Conservation (phyloP, 2,329 filamentous ascomycete species). For the Trichoderma oligosporum region DNA sequence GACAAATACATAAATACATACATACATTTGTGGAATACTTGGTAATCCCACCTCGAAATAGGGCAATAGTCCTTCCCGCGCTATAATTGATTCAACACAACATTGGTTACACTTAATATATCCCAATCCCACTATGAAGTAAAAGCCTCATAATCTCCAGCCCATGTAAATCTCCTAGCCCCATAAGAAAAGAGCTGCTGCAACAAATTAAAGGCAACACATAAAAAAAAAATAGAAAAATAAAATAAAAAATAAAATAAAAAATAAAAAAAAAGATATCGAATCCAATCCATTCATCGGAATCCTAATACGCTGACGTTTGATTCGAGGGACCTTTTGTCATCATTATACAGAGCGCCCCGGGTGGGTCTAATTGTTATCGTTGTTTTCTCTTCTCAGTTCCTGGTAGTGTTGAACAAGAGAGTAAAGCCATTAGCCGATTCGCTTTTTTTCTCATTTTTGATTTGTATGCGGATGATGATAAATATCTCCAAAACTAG, state of each 20-base stretch:
- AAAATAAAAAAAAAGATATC: neutral
- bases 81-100: slow-evolving; percentile 2
- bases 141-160: too few relatives aligned
- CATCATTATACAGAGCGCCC: neutral
- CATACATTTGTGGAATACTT: slow-evolving; percentile 3
- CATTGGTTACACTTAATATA: neutral
- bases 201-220: neutral
- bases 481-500: slow-evolving; percentile 8
- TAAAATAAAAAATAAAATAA: neutral
- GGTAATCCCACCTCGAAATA: neutral
- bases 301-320: too few relatives aligned
- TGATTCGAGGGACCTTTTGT: too few relatives aligned
- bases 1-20: neutral
- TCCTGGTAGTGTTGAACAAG: slow-evolving; percentile 13
- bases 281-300: neutral
- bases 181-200: too few relatives aligned
- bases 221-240: neutral
- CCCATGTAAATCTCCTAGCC: too few relatives aligned
- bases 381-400: slow-evolving; percentile 8
- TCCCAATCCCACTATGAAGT: neutral
- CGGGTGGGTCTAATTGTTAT: neutral
- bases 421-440: slow-evolving; percentile 12
- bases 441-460: neutral
- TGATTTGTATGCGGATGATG: neutral
- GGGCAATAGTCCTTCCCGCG: neutral